A percentile compares a stretch with the other conserved stretches of the same genome.
phyloP scores from a whole-genome alignment of 1,139 yeast species.

The Pichia sp. region DNA sequence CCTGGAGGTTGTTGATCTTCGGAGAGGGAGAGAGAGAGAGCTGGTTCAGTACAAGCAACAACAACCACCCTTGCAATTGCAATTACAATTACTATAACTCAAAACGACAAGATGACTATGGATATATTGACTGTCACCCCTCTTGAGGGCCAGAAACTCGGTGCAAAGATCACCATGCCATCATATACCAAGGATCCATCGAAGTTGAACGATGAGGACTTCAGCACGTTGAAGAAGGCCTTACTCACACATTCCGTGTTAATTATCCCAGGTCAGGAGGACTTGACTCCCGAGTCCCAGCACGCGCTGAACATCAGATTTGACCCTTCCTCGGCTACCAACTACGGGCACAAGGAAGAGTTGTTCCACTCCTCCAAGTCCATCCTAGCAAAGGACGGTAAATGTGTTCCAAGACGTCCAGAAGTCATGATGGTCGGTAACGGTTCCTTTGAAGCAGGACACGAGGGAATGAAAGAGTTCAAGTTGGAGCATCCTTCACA shows the following conservation, averaged over 20 bases:
- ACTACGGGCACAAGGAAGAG: constrained; percentile 75
- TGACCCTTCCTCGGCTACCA: constrained; percentile 67
- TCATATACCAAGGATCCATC: constrained; percentile 71
- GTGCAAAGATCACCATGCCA: constrained; percentile 64
- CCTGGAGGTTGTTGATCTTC: not conserved
- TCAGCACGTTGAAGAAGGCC: constrained; percentile 56
- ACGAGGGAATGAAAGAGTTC: constrained; percentile 66
- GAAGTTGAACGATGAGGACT: constrained; percentile 59
- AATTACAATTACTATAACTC: not conserved
- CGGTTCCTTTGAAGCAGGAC: constrained; percentile 57
- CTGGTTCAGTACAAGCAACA: not conserved
- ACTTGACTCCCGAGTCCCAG: constrained; percentile 67
- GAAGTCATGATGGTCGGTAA: constrained; percentile 88
- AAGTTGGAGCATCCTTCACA: constrained; percentile 78
- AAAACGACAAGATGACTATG: constrained; percentile 2
- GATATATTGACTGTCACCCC: constrained; percentile 38
- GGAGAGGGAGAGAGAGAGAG: not conserved
- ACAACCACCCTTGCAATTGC: not conserved
- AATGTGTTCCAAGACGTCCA: constrained; percentile 73
- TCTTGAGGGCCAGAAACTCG: constrained; percentile 51
- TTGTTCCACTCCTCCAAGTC: constrained; percentile 76
- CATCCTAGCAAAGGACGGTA: constrained; percentile 74
- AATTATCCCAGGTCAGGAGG: constrained; percentile 65
- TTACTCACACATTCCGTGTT: constrained; percentile 64
- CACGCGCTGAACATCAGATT: constrained; percentile 68